Evolutionary conservation across 495 filamentous ascomycete species (phyloP), one percentile per base, ranked within the genome.

Genomic region (Aspergillus cavernicola): DNA sequence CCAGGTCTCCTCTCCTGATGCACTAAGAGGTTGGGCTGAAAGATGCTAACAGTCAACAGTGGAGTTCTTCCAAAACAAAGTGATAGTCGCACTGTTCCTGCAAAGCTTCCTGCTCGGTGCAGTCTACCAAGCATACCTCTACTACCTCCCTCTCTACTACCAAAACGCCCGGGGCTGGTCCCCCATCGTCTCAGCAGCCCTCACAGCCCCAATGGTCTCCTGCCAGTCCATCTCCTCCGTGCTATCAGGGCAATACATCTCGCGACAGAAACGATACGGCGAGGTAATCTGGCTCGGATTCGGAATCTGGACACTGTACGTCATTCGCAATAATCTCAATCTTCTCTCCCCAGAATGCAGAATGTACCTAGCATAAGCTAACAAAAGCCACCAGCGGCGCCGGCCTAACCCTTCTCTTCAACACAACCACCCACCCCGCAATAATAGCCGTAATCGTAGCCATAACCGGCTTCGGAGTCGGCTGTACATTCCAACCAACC

Each of bases 61-160:
- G 35, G 66, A 66, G 13, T 72, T 87, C 45, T 85, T 85, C 61
- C 75, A 73, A 52, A 83, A 76, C 49, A 69, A 59, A 12, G 72
- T 80, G 3, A 69, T 85, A 20, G 65, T 60, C 24, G 69, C 78
- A 6, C 72, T 86, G 2, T 69, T 85, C 38, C 55, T 80, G 4
- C 83, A 87, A 52, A 81, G 76, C 58, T 84, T 85, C 52, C 66
- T 85, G 16, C 72, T 84, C 5, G 82, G 83, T 1, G 73, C 77
- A 7, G 76, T 79, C 7, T 85, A 84, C 42, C 81, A 84, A 43
- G 62, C 77, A 2, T 75, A 78, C 32, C 74, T 79, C 6, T 79
- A 78, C 68, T 68, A 78, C 68, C 52, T 84, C 57, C 74, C 74
- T 6, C 57, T 79, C 5, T 79, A 77, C 60, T 82, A 77, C 58